These are phyloP conservation scores for Aspergillus cejpii DNA, from an alignment of 2,329 filamentous ascomycete species.

Conservation along the genomic window DNA sequence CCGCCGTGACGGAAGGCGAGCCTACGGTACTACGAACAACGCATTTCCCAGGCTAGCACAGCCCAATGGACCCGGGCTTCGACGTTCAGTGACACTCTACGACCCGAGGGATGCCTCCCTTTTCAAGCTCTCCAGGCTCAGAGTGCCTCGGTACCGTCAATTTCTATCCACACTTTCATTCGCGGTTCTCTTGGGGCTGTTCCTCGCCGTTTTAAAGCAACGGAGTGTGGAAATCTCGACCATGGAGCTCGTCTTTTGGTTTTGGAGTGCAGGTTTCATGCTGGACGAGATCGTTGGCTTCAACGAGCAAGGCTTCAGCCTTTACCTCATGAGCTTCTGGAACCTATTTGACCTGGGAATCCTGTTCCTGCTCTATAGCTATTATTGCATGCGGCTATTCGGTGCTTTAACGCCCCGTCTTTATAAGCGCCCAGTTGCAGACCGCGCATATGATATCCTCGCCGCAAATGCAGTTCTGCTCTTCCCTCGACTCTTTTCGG, in stretches of 20 bases:
- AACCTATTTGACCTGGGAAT: conserved; percentile 93
- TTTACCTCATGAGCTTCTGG: conserved; percentile 98
- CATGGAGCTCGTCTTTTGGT: conserved; percentile 87
- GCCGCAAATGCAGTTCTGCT: conserved; percentile 84
- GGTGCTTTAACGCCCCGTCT: conserved; percentile 75
- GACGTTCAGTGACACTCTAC: conserved; percentile 78
- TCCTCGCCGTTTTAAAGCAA: conserved; percentile 70
- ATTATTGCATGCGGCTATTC: conserved; percentile 84
- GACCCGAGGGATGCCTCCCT: conserved; percentile 83
- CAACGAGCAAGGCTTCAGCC: conserved; percentile 90
- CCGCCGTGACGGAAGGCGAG: conserved; percentile 15
- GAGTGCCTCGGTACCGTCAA: conserved; percentile 86
- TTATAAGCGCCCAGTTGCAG: conserved; percentile 61
- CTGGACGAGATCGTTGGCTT: conserved; percentile 92
- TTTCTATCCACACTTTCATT: conserved; percentile 84
- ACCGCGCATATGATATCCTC: conserved; percentile 88
- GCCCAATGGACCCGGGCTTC: conserved; percentile 24
- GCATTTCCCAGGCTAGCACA: conserved; percentile 10
- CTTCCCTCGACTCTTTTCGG: conserved; percentile 83
- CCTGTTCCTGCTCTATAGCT: conserved; percentile 72
- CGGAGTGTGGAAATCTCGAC: conserved; percentile 74
- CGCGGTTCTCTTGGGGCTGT: conserved; percentile 74
- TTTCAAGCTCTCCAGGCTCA: conserved; percentile 82
- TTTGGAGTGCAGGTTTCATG: conserved; percentile 97
- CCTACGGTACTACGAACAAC: conserved; percentile 23